phyloP scores from a whole-genome alignment of 75 land plant genomes.

The Pinus albicaulis region DNA sequence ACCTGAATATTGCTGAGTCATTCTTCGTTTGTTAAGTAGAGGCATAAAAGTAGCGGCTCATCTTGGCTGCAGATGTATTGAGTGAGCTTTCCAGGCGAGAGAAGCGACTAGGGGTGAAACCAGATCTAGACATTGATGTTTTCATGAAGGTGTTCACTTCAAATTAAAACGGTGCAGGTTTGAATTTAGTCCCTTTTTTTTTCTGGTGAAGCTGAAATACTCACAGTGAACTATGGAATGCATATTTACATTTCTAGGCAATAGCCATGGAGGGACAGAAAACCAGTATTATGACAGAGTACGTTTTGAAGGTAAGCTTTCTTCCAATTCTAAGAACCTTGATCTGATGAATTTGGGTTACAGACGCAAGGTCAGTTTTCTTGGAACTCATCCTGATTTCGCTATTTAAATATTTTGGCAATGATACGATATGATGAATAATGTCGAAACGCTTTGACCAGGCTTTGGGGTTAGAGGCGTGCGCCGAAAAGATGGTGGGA shows the following conservation, averaged over 20 bases:
- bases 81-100: conserved; percentile 65
- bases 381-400: background rate
- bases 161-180: no score
- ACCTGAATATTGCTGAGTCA: background rate
- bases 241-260: conserved; percentile 32
- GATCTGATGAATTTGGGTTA: no score
- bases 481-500: conserved; percentile 1
- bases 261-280: conserved; percentile 48
- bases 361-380: no score
- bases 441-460: background rate
- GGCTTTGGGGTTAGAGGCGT: conserved; percentile 13
- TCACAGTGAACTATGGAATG: no score
- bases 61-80: conserved; percentile 38
- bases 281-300: conserved; percentile 52
- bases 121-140: background rate
- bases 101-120: conserved; percentile 7
- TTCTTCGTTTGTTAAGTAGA: background rate
- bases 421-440: background rate
- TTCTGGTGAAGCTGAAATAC: no score
- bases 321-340: no score
- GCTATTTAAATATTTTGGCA: background rate
- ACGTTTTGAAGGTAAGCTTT: conserved; percentile 49
- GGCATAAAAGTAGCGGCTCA: background rate
- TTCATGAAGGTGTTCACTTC: conserved; percentile 59
- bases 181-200: no score